Base-by-base conservation (phyloP, 768 basidiomycete species). In the Calocybe gangraenosa region DNA sequence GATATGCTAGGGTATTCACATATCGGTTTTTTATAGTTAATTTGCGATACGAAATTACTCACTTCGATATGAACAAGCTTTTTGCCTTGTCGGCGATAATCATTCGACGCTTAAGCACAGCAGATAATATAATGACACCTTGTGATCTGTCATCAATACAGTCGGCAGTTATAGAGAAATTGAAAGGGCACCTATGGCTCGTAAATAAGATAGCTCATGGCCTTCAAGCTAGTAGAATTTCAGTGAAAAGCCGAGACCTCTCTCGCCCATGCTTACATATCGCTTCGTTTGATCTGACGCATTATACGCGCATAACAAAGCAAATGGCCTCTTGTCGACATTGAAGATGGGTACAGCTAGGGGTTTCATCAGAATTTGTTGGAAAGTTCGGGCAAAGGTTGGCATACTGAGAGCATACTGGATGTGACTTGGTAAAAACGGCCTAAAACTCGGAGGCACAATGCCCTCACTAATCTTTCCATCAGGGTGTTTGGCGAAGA, bases 61-160 rank as follows among this genome's bases (percentile, higher is more conserved):
- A 89, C 89, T 94, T 93, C 10, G 90, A 92, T 48, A 94, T 94
- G 65, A 94, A 94, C 35, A 91, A 62, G 52, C 86, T 83, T 66
- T 95, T 96, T 1, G 93, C 87, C 59, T 95, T 94, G 61, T 97
- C 94, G 14, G 94, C 94, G 2, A 95, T 73, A 30, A 91, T 84
- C 90, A 96, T 94, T 19, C 92, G 71, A 44, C 91, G 78, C 63
- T 96, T 94, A 37, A 96, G 74, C 5, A 94, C 91, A 9, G 92
- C 92, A 25, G 90, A 92, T 28, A 96, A 73, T 41, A 96, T 94
- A 50, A 96, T 93, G 25, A 96, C 92, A 40, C 90, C 87, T 74
- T 20, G 17, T 44, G 18, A 49, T 28, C 4, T 28, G 39, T 9
- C 6, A 11, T 60, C 18, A 54, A 34, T 30, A 44, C 22, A 34